These are phyloP conservation scores for Leucosporidium creatinivorum DNA, from an alignment of 768 basidiomycete species.

Conservation along the genomic window DNA sequence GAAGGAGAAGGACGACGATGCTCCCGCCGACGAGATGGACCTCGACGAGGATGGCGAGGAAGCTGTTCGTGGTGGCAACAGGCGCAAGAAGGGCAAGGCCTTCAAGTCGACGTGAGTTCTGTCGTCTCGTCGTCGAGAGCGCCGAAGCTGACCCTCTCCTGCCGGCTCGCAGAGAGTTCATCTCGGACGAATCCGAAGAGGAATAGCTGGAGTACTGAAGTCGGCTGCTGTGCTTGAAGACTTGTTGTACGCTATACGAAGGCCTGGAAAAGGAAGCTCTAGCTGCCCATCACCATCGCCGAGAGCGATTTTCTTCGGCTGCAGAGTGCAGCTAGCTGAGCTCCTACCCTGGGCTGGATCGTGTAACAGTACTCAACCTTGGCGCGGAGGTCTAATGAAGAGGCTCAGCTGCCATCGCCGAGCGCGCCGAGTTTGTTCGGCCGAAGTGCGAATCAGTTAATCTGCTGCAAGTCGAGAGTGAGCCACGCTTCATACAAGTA, in stretches of 20 bases:
- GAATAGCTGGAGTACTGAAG: neutral
- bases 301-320: too few species aligned
- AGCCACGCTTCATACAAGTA: too few species aligned
- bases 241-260: neutral
- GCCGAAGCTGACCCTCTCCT: neutral
- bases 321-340: too few species aligned
- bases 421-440: too few species aligned
- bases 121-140: neutral
- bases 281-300: too few species aligned
- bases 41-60: slow-evolving; percentile 15
- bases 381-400: too few species aligned
- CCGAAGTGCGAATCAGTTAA: too few species aligned
- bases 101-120: slow-evolving; percentile 1
- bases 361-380: too few species aligned
- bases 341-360: too few species aligned
- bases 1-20: slow-evolving; percentile 15
- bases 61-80: neutral
- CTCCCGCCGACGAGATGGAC: neutral
- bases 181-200: neutral
- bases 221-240: too few species aligned
- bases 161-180: neutral
- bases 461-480: too few species aligned
- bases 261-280: neutral
- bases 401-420: too few species aligned
- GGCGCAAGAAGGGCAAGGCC: slow-evolving; percentile 9